A percentile compares a stretch with the other conserved stretches of the same genome.
Evolutionary conservation across 2,329 filamentous ascomycete species (phyloP).

Genomic region (Hypoxylon sp.): DNA sequence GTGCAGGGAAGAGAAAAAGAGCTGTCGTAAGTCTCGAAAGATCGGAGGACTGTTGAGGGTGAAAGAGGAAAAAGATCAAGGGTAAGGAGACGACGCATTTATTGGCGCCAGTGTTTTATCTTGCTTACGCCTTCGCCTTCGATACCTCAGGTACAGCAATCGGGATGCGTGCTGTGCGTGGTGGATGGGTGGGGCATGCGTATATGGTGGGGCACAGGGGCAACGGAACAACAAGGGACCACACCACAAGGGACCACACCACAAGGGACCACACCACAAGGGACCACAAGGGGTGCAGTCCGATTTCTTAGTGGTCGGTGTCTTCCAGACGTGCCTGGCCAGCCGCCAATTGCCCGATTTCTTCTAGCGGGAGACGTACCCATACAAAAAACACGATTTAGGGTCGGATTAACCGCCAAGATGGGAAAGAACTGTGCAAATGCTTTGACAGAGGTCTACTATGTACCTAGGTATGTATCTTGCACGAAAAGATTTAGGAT

Average conservation of each 20-base stretch:
- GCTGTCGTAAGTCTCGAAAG: constrained; percentile 28
- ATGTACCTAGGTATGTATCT: no score
- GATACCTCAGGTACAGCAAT: constrained; percentile 23
- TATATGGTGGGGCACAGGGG: constrained; percentile 20
- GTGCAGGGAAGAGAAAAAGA: constrained; percentile 40
- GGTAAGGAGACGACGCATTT: constrained; percentile 22
- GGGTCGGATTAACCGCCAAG: constrained; percentile 28
- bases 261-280: no score
- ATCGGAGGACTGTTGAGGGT: constrained; percentile 32
- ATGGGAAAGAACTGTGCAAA: constrained; percentile 23
- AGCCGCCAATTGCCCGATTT: constrained; percentile 14
- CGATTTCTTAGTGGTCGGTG: constrained; percentile 23
- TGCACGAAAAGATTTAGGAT: no score
- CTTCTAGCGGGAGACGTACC: constrained; percentile 1
- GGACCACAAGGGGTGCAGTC: constrained; percentile 5
- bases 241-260: no score
- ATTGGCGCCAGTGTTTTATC: constrained; percentile 33
- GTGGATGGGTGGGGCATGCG: constrained; percentile 33
- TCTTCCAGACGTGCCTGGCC: constrained; percentile 17
- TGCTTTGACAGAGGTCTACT: background rate
- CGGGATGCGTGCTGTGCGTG: constrained; percentile 33
- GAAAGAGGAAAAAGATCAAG: constrained; percentile 36
- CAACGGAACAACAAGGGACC: constrained; percentile 17
- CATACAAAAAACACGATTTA: constrained; percentile 23
- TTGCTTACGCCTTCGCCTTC: constrained; percentile 12